Base-by-base conservation (phyloP, 768 basidiomycete species). In the Leccinum olivaceopallidum region DNA sequence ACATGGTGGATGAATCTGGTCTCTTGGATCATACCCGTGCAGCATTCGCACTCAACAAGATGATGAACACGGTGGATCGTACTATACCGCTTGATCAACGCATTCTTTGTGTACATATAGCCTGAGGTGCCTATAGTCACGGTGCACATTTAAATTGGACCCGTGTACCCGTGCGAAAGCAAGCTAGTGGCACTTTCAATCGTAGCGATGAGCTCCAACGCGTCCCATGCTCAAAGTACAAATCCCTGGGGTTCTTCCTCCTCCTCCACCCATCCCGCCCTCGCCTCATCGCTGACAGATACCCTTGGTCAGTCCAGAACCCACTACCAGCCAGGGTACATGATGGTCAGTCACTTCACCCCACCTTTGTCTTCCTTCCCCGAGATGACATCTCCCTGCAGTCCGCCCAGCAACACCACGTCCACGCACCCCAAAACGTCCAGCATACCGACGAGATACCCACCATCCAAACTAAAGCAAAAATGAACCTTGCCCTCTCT, bases 271-370 rank as follows among this genome's bases (percentile, higher is more conserved):
- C 67, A 76, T 16, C 70, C 76, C 24, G 71, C 79, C 10, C 77
- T 85, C 20, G 74, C 80, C 4, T 72, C 79, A n/a, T 80, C 85
- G 24, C 80, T 89, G 60, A 79, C 80, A n/a, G 89, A 90, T 64
- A 80, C 84, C 14, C 80, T 92, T 55, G 82, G 86, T 9, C 88
- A 89, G 72, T 85, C 88, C 4, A 80, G 89, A 64, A 84, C 86
- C 57, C 88, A 89, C 65, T 92, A 92, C 71, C 90, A 92, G 67
- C 80, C 88, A 37, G 90, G 90, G 4, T 93, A 92, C 72, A 79
- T 93, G 56, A 83, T 93, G 86, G 90, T 91, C 53, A 60, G 85
- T 64, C 24, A 20, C 49, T 14, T n/a, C 26, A 28, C 4, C 34
- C 4, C 24, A 6, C 8, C 24, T 7, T 20, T 2, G 4, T 51